A percentile compares a stretch with the other conserved stretches of the same genome.
These are phyloP conservation scores for Corymbia maculata DNA, from an alignment of 345 rosid species.

Conservation along the genomic window DNA sequence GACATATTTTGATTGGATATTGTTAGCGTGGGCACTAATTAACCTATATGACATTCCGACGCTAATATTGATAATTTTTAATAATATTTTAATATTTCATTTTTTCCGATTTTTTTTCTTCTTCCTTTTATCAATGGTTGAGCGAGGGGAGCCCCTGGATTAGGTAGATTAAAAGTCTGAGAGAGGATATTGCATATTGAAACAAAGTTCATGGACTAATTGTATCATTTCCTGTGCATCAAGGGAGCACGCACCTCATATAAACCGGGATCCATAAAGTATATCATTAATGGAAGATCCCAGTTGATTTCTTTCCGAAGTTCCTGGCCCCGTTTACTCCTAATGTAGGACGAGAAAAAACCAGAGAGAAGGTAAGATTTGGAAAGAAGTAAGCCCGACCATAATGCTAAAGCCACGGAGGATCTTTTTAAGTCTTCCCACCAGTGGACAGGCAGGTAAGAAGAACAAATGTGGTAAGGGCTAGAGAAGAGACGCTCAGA, in stretches of 20 bases:
- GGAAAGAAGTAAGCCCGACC: not conserved
- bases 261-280: no score
- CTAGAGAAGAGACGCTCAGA: not conserved
- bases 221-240: no score
- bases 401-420: not conserved
- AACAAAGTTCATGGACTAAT: not conserved
- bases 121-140: no score
- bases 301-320: not conserved
- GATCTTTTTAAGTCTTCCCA: not conserved
- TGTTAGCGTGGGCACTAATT: no score
- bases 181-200: not conserved
- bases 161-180: not conserved
- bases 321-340: not conserved
- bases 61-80: no score
- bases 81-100: no score
- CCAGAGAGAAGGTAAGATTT: not conserved
- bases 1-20: no score
- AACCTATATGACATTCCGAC: no score
- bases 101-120: no score
- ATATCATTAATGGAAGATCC: not conserved
- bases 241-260: no score
- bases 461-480: not conserved
- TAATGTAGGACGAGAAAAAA: not conserved
- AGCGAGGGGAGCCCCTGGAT: not conserved
- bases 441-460: not conserved